phyloP scores from a whole-genome alignment of 768 basidiomycete species.

The Collybia mongolica region DNA sequence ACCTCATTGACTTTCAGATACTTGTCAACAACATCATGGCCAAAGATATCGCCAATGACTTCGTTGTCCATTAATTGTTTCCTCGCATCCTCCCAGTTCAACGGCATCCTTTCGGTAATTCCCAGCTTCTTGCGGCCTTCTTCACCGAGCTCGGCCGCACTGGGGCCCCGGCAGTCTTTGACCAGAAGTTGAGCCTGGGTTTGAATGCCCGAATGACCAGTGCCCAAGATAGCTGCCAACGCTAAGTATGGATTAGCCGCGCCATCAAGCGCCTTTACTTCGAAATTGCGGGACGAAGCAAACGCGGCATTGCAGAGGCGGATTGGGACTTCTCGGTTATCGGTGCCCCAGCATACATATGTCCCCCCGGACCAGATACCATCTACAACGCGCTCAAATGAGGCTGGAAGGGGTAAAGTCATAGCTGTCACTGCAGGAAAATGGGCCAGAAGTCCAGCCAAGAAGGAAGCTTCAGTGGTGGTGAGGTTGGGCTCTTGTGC shows the following conservation, averaged over 20 bases:
- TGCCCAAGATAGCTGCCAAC: conserved; percentile 52
- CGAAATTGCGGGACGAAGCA: conserved; percentile 56
- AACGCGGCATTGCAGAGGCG: conserved; percentile 53
- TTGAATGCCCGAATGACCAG: conserved; percentile 50
- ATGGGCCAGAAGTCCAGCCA: conserved; percentile 56
- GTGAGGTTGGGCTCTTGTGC: conserved; percentile 27
- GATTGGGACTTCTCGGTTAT: conserved; percentile 66
- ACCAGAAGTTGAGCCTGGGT: conserved; percentile 34
- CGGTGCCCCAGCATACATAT: conserved; percentile 65
- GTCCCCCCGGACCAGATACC: conserved; percentile 74
- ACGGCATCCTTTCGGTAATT: conserved; percentile 48
- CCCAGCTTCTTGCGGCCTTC: conserved; percentile 44
- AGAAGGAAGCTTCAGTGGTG: conserved; percentile 52
- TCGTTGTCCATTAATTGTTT: conserved; percentile 32
- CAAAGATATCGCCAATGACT: conserved; percentile 38
- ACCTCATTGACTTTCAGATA: conserved; percentile 56
- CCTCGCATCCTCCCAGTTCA: conserved; percentile 49
- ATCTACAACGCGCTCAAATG: conserved; percentile 64
- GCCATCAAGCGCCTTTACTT: conserved; percentile 60
- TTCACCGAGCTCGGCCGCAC: conserved; percentile 42
- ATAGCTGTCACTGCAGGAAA: conserved; percentile 59
- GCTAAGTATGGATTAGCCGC: conserved; percentile 64
- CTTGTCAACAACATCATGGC: conserved; percentile 40
- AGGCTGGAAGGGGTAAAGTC: conserved; percentile 56
- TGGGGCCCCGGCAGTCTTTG: conserved; percentile 30